A percentile compares a stretch with the other conserved stretches of the same genome.
Conservation (phyloP, 2,329 filamentous ascomycete species). For the Phaeoacremonium minimum region DNA sequence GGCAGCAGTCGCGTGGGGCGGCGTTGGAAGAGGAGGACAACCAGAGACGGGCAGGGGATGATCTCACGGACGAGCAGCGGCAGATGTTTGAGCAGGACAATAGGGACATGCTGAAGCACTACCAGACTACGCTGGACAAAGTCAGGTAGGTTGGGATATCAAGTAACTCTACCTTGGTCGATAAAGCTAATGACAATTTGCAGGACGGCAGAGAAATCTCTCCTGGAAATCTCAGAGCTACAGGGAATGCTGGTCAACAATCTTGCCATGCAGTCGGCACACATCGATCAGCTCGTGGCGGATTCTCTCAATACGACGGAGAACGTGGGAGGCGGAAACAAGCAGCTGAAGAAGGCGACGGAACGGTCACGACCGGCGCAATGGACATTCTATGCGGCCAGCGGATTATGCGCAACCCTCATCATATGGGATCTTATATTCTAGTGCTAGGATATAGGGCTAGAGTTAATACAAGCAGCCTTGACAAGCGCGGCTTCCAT, state of each 20-base stretch:
- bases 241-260: constrained; percentile 87
- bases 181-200: constrained; percentile 1
- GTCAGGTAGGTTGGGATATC: constrained; percentile 68
- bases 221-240: constrained; percentile 88
- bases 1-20: constrained; percentile 6
- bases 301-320: constrained; percentile 79
- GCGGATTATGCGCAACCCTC: constrained; percentile 68
- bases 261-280: constrained; percentile 77
- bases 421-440: constrained; percentile 74
- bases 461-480: too few relatives aligned
- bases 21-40: constrained; percentile 12
- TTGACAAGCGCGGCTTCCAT: too few relatives aligned
- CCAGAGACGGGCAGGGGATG: constrained; percentile 28
- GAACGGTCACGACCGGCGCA: constrained; percentile 68
- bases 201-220: constrained; percentile 82
- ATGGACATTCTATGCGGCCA: constrained; percentile 77
- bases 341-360: constrained; percentile 80
- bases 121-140: constrained; percentile 90
- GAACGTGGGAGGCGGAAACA: constrained; percentile 86
- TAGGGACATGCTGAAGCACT: constrained; percentile 86
- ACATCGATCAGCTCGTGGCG: constrained; percentile 82
- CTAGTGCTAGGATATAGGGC: too few relatives aligned
- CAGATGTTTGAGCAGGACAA: constrained; percentile 95
- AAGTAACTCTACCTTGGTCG: neutral
- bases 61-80: constrained; percentile 77